Evolutionary conservation across 495 filamentous ascomycete genomes (phyloP), one percentile per base, ranked within the genome.

Genomic region (Aspergillus egyptiacus): DNA sequence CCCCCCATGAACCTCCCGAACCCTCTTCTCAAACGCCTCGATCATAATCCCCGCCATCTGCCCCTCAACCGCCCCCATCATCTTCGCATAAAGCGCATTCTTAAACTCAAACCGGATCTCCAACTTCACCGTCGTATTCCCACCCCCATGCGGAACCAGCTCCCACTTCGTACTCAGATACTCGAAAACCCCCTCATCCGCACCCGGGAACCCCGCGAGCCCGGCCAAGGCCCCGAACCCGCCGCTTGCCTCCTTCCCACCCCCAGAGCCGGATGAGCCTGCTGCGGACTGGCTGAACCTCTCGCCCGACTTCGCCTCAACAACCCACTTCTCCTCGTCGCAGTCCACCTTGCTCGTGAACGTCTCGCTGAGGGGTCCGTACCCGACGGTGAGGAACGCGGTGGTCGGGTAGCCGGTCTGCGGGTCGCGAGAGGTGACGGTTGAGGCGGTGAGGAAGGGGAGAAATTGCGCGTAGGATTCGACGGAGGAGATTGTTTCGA

Each of bases 41-140:
- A 98, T 84, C 91, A 98, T 93, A 42, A 85, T 71, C 9, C 77
- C 79, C 19, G 86, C 91, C 58, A 96, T 84, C 68, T 86, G 87
- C 33, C 86, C 87, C 58, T 86, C 87, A 35, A 91, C 78, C 20
- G 84, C 84, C 42, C 81, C 71, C 66, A 89, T 91, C 56, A 95
- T 66, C 18, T 81, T 79, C 47, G 78, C 82, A 75, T 96, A 90
- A 55, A 91, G 62, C 42, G 90, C 86, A 70, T 88, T 96, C 55
- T 77, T 73, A 63, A 97, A 96, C 69, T 79, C 74, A 62, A 88
- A 95, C 53, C 80, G 76, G 52, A 98, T 81, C 48, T 74, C 71
- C 57, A 98, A 68, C 45, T 70, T 64, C 5, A 97, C 87, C 61
- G 87, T 81, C 10, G 87, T 87, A 19, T n/a, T 77, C 63, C 31